Evolutionary conservation across 106 monocot species (phyloP).

Genomic region (Cymbidium sinense): DNA sequence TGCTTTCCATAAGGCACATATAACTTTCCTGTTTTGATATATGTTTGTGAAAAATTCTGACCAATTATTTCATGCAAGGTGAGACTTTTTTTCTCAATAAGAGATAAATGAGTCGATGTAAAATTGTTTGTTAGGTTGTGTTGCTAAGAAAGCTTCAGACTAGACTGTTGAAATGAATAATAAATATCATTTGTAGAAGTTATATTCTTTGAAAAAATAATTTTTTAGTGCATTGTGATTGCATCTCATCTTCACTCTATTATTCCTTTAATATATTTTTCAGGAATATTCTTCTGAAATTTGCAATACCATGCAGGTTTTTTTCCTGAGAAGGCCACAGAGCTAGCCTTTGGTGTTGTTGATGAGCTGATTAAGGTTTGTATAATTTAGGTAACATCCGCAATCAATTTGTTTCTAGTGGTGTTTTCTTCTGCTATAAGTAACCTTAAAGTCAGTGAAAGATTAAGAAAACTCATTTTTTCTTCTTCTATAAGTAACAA

Average conservation of each 20-base stretch:
- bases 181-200: background rate
- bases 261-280: background rate
- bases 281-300: background rate
- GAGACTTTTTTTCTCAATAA: background rate
- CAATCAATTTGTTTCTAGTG: background rate
- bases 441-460: background rate
- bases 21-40: background rate
- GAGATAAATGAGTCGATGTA: background rate
- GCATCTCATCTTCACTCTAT: background rate
- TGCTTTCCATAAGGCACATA: background rate
- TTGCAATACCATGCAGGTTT: conserved; percentile 39
- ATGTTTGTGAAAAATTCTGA: background rate
- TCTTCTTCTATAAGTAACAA: background rate
- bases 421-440: background rate
- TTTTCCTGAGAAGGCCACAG: conserved; percentile 57
- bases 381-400: background rate
- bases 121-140: background rate
- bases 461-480: background rate
- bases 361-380: conserved; percentile 76
- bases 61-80: background rate
- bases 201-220: background rate
- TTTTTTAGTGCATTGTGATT: background rate
- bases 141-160: background rate
- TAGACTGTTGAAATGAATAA: background rate
- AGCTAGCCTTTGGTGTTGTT: conserved; percentile 50